phyloP scores from a whole-genome alignment of 768 basidiomycete species.

The Amanita pseudoporphyria region DNA sequence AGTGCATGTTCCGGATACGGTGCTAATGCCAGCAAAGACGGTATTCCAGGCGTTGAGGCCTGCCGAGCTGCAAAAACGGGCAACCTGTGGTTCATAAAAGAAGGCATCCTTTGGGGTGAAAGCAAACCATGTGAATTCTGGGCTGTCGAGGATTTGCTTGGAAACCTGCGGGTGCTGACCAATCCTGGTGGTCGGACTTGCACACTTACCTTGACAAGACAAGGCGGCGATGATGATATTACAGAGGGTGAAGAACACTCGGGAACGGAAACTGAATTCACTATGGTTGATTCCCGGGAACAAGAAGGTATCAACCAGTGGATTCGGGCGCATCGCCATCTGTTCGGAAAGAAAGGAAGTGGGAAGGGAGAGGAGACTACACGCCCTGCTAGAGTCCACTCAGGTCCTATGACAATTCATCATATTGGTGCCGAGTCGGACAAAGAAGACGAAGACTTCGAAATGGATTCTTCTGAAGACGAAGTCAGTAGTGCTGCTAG shows the following conservation, averaged over 20 bases:
- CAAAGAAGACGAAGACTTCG: constrained; percentile 37
- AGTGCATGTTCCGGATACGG: constrained; percentile 36
- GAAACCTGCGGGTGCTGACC: constrained; percentile 41
- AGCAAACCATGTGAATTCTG: constrained; percentile 74
- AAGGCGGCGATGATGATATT: constrained; percentile 15
- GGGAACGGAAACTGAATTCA: constrained; percentile 55
- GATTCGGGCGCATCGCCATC: constrained; percentile 45
- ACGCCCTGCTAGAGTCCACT: constrained; percentile 10
- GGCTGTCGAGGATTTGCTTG: constrained; percentile 47
- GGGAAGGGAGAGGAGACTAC: constrained; percentile 9
- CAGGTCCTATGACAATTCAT: constrained; percentile 22
- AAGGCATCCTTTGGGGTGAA: constrained; percentile 67
- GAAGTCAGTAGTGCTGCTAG: constrained; percentile 15
- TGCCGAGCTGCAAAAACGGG: constrained; percentile 66
- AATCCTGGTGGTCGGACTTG: constrained; percentile 57
- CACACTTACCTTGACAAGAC: constrained; percentile 44
- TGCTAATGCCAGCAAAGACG: constrained; percentile 26
- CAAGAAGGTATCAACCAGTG: constrained; percentile 56
- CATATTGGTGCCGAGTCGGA: constrained; percentile 32
- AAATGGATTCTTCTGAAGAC: constrained; percentile 17
- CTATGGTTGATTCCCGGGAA: constrained; percentile 64
- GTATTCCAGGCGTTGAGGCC: constrained; percentile 57
- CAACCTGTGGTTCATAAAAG: constrained; percentile 60
- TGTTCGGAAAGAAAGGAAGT: constrained; percentile 39
- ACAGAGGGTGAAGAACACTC: constrained; percentile 28